phyloP scores from a whole-genome alignment of 306 rosid genomes.

The Gillenia trifoliata region DNA sequence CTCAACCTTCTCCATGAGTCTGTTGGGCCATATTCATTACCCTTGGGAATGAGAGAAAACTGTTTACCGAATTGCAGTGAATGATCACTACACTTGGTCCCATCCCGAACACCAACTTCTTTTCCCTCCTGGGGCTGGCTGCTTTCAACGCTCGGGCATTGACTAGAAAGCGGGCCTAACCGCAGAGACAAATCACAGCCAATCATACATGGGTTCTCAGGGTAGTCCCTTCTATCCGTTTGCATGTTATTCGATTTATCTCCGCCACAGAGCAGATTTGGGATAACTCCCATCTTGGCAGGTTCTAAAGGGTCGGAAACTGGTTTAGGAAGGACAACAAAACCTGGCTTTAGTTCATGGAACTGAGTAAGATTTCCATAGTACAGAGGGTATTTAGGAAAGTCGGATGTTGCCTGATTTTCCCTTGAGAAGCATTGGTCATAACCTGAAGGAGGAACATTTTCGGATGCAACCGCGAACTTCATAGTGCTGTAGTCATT shows the following conservation, averaged over 20 bases:
- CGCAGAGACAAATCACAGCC: conserved; percentile 67
- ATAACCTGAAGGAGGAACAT: conserved; percentile 19
- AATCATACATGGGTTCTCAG: conserved; percentile 15
- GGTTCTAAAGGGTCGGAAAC: conserved; percentile 23
- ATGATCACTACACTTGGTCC: conserved; percentile 11
- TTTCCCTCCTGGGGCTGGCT: conserved; percentile 14
- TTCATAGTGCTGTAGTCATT: neutral
- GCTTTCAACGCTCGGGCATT: conserved; percentile 20
- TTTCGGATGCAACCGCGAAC: conserved; percentile 2
- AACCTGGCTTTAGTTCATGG: conserved; percentile 15
- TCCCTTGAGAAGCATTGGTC: conserved; percentile 27
- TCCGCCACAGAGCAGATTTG: conserved; percentile 2
- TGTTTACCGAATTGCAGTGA: conserved; percentile 8
- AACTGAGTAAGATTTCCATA: conserved; percentile 25
- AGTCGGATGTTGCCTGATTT: conserved; percentile 19
- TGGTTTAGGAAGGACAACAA: conserved; percentile 8
- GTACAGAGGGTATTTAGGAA: conserved; percentile 45
- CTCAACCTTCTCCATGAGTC: conserved; percentile 9
- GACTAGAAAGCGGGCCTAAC: conserved; percentile 38
- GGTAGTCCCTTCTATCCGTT: conserved; percentile 5
- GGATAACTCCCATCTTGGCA: conserved; percentile 10
- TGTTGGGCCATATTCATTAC: conserved; percentile 8
- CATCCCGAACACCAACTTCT: conserved; percentile 7
- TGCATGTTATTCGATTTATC: conserved; percentile 19
- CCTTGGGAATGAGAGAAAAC: conserved; percentile 9